Base-by-base conservation (phyloP, 208 protist species). In the Leishmania major region DNA sequence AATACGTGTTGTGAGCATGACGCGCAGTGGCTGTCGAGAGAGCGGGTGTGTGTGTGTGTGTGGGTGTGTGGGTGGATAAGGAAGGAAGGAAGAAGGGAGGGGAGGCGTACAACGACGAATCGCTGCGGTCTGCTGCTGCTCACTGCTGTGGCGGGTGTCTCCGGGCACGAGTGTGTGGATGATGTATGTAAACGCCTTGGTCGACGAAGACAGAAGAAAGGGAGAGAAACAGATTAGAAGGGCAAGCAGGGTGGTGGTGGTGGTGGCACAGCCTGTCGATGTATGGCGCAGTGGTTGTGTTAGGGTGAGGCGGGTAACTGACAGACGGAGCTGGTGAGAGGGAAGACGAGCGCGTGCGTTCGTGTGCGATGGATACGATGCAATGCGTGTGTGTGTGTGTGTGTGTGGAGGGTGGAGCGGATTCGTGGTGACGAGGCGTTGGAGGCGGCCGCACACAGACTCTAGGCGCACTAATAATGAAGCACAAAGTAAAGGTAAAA, bases 1-100 rank as follows among this genome's bases (percentile, higher is more conserved):
- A 55, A 97, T 97, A 35, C 95, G 93, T 15, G 95, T 96, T 40
- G 92, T 93, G 15, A 96, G 79, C 77, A 83, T 85, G 51, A 25
- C 45, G 1, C 28, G 25, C 69, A 37, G 62, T 13, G 31, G 13
- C 62, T 28, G 62, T 22, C 1, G 28, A 64, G 59, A 64, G 59
- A n/a, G 57, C 0, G 6, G 62, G 28, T n/a, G 31, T 15, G 62
- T 31, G 57, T 31, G 62, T n/a, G n/a, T n/a, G n/a, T n/a, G n/a
- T n/a, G 62, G 28, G 31, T 15, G 62, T 31, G 57, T 31, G 62
- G 62, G 57, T 31, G 57, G 57, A 15, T 25, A 62, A n/a, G 25
- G 28, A 62, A 8, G 25, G 25, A 5, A 31, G 5, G 55, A 60
- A 60, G 55, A 60, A 17, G n/a, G 31, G 62, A 67, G 17, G 15